These are phyloP conservation scores for Thoreauomyces humboldtii DNA, from an alignment of 192 early-diverging fungal species.

Conservation along the genomic window DNA sequence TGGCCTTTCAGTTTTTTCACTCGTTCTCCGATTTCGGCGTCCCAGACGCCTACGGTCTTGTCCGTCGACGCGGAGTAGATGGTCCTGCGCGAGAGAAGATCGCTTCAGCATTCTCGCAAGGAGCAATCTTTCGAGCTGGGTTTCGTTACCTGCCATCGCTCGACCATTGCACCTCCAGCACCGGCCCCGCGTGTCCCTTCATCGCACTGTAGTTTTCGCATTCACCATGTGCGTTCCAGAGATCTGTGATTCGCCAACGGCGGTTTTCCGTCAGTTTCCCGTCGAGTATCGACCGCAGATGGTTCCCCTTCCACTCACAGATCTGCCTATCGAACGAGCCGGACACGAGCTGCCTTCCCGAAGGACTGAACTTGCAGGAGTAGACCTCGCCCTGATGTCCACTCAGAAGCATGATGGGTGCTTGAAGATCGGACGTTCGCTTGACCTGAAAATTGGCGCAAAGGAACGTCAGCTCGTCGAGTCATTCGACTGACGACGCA, in stretches of 20 bases:
- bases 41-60: conserved; percentile 71
- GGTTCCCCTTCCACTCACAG: conserved; percentile 45
- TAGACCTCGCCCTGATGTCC: conserved; percentile 85
- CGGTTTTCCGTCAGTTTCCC: no score
- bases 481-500: neutral
- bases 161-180: conserved; percentile 92
- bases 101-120: neutral
- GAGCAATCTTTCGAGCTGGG: neutral
- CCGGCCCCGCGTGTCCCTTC: conserved; percentile 79
- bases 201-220: conserved; percentile 84
- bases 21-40: conserved; percentile 77
- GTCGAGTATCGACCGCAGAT: no score
- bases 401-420: conserved; percentile 82
- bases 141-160: conserved; percentile 54
- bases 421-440: conserved; percentile 73
- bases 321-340: conserved; percentile 79
- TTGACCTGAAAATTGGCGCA: conserved; percentile 27
- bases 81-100: conserved; percentile 42
- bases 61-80: conserved; percentile 85
- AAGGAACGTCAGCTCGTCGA: neutral
- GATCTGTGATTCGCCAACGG: conserved; percentile 51
- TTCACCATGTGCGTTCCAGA: conserved; percentile 94
- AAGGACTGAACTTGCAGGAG: conserved; percentile 80
- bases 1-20: conserved; percentile 81
- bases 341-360: conserved; percentile 80